Evolutionary conservation across 2,329 filamentous ascomycete genomes (phyloP), one percentile per base, ranked within the genome.

Genomic region (Trichoderma sp.): DNA sequence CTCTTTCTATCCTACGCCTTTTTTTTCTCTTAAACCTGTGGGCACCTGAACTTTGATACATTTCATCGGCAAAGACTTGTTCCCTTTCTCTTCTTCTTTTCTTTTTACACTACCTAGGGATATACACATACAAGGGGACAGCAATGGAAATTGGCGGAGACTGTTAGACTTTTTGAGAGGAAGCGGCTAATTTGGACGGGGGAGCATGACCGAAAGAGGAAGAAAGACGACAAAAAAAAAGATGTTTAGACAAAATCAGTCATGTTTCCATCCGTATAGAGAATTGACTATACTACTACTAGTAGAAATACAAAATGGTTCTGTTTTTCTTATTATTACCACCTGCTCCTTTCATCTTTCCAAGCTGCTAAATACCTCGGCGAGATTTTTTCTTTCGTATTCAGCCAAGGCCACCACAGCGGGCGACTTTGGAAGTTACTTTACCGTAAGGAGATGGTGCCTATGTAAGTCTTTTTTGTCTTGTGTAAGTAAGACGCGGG

Each of bases 271-370:
- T 24, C 29, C 43, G 33, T 47, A 58, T 43, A 53, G 60, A 63
- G 43, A 53, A 6, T 52, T 49, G 40, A 63, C 4, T 16, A 40
- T 52, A n/a, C 16, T 43, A n/a, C 19, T n/a, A 43, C 40, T n/a
- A 35, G 13, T 56, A 60, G 60, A 70, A 66, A 64, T 63, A 53
- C 31, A 63, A 37, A 37, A 21, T 24, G 43, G 59, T 52, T 52
- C 40, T 31, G 3, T 21, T 29, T 52, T 19, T 49, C 13, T 35
- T 24, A 5, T 35, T 35, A 14, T 13, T 35, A 35, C 33, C 10
- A 43, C 16, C 40, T 43, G 16, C 16, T 43, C 40, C 16, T 43
- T 43, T 43, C 6, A 43, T n/a, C 19, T n/a, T 8, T 6, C 6
- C 19, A 19, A n/a, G 16, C 3, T 19, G 19, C n/a, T 3, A n/a